Evolutionary conservation across 2,329 filamentous ascomycete species (phyloP).

Genomic region (Thielaviopsis ethacetica): DNA sequence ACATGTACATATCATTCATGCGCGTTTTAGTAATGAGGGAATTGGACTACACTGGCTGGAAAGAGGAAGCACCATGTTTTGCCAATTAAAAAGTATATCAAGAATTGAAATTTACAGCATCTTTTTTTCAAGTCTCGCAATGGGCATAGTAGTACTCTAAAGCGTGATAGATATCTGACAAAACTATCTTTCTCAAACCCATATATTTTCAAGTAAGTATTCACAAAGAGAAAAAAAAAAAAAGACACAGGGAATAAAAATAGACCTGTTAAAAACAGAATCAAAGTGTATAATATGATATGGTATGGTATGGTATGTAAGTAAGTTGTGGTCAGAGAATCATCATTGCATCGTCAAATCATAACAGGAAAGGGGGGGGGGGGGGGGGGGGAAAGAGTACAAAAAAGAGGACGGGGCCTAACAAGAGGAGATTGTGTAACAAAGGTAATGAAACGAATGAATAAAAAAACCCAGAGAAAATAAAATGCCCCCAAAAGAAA

Average conservation of each 20-base stretch:
- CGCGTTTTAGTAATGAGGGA: conserved; percentile 10
- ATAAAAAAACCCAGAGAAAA: no score
- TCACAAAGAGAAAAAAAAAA: conserved; percentile 14
- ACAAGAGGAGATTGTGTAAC: no score
- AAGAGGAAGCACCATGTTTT: background rate
- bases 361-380: background rate
- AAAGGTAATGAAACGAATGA: no score
- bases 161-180: background rate
- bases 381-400: no score
- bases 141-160: background rate
- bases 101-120: conserved; percentile 5
- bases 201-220: background rate
- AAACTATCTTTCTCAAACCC: background rate
- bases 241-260: background rate
- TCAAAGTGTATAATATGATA: background rate
- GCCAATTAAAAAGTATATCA: conserved; percentile 9
- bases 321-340: background rate
- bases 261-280: conserved; percentile 3
- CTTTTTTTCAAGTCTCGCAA: background rate
- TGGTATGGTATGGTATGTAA: background rate
- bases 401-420: no score
- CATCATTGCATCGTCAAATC: conserved; percentile 11
- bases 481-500: background rate
- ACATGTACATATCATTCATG: conserved; percentile 5
- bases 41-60: background rate